phyloP scores from a whole-genome alignment of 2,329 filamentous ascomycete species.

The Septoria petroselini region DNA sequence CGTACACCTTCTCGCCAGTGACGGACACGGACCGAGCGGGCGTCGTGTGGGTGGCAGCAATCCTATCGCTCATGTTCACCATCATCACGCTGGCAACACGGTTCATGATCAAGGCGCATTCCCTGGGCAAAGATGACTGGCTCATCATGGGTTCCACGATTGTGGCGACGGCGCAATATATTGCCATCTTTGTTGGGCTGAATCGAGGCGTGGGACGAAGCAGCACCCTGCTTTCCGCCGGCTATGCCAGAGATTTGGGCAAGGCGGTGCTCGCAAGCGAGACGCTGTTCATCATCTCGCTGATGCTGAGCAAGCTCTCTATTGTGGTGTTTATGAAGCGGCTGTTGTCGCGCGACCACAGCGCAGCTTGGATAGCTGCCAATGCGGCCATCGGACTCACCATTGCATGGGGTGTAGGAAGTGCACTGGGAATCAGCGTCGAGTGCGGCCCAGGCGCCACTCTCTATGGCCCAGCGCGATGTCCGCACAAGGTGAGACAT shows the following conservation, averaged over 20 bases:
- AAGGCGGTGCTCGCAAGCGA: conserved; percentile 30
- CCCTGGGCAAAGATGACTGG: conserved; percentile 33
- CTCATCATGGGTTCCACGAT: conserved; percentile 26
- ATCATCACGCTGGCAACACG: conserved; percentile 29
- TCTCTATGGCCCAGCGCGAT: conserved; percentile 21
- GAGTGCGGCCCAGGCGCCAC: conserved; percentile 21
- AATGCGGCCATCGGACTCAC: conserved; percentile 23
- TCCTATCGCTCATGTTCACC: conserved; percentile 32
- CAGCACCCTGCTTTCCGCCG: conserved; percentile 18
- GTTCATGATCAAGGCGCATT: conserved; percentile 30
- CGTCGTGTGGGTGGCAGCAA: conserved; percentile 31
- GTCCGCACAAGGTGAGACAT: conserved; percentile 24
- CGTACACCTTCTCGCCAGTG: conserved; percentile 21
- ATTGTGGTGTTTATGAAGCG: conserved; percentile 36
- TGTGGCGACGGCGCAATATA: conserved; percentile 26
- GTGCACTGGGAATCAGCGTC: conserved; percentile 26
- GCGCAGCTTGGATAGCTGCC: conserved; percentile 23
- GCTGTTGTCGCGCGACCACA: conserved; percentile 32
- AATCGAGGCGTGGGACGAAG: conserved; percentile 22
- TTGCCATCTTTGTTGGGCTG: conserved; percentile 28
- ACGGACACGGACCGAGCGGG: conserved; percentile 20
- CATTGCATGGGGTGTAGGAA: conserved; percentile 29
- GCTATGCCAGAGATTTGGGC: conserved; percentile 15
- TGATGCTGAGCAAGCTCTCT: conserved; percentile 33
- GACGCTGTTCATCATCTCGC: conserved; percentile 30